Evolutionary conservation across 306 rosid genomes (phyloP).

Genomic region (Trifolium dubium): DNA sequence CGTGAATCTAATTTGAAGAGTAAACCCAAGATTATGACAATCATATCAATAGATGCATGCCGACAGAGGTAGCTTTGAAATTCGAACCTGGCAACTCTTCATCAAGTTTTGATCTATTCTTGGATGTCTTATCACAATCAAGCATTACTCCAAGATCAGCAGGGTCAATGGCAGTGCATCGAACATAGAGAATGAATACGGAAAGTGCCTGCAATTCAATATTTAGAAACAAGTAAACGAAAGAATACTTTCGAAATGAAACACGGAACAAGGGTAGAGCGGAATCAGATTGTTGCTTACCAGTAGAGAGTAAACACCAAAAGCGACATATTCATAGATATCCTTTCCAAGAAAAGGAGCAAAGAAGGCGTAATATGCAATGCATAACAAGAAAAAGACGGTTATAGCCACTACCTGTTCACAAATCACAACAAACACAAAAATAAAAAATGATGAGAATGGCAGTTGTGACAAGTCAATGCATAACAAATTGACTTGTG

Average conservation of each 20-base stretch:
- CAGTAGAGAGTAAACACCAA: constrained; percentile 71
- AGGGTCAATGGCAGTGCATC: constrained; percentile 86
- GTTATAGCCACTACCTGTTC: constrained; percentile 84
- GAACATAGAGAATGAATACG: constrained; percentile 73
- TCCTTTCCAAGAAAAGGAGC: constrained; percentile 74
- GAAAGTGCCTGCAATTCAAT: constrained; percentile 66
- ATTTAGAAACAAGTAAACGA: constrained; percentile 32
- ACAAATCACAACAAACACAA: constrained; percentile 38
- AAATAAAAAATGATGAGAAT: constrained; percentile 18
- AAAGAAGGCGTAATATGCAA: constrained; percentile 80
- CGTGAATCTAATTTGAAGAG: constrained; percentile 21
- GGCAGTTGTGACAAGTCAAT: not conserved
- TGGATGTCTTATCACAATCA: constrained; percentile 59
- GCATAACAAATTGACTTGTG: not conserved
- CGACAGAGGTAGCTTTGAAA: constrained; percentile 1
- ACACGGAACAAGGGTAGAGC: not conserved
- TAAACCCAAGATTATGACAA: constrained; percentile 24
- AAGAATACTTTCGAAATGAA: not conserved
- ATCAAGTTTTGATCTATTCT: constrained; percentile 51
- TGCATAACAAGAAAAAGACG: constrained; percentile 73
- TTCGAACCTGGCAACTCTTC: constrained; percentile 60
- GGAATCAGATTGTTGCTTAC: constrained; percentile 48
- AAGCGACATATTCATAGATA: constrained; percentile 63
- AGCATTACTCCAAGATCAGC: constrained; percentile 68
- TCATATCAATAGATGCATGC: constrained; percentile 23